Base-by-base conservation (phyloP, 208 protist genomes). In the Sergeia podlipaevii region DNA sequence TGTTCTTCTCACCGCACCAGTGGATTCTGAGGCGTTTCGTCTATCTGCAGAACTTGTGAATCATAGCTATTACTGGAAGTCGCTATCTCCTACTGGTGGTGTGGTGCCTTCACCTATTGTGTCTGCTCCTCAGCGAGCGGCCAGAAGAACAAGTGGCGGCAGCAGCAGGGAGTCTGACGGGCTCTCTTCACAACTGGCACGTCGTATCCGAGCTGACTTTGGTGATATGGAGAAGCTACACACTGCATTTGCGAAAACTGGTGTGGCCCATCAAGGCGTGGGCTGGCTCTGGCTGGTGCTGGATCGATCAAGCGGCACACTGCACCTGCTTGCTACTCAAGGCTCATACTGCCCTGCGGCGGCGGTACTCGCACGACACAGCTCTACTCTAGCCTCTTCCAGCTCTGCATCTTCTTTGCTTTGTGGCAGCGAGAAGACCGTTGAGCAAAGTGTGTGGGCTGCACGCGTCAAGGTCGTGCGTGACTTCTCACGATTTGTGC, bases 281-380 rank as follows among this genome's bases (percentile, higher is more conserved):
- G 80, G 80, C 27, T 88, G 80, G 80, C 65, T 65, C 6, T 88
- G 76, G 77, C 55, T 88, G 1, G 63, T 78, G 11, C 30, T 55
- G 38, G 63, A 85, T n/a, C 28, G 6, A 15, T 39, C 53, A 15
- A 44, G 10, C 11, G 6, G 32, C 20, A 47, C 37, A 18, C 48
- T 80, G 23, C 46, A 56, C 20, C 73, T 80, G n/a, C 45, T 63
- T 21, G 38, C 54, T n/a, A 51, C 60, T 8, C 21, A 6, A 15
- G 64, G 76, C 50, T 63, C 74, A 11, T 47, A 36, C 37, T 62
- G 38, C 18, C 70, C 70, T 21, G 30, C 78, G 7, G 24, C 58
- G 15, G 57, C 61, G 13, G 15, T n/a, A 11, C 37, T 66, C 18
- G 33, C 11, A 38, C 11, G 33, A 10, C 41, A 46, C 41, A 46